These are phyloP conservation scores for Alternaria sp. DNA, from an alignment of 2,329 filamentous ascomycete species.

Conservation along the genomic window DNA sequence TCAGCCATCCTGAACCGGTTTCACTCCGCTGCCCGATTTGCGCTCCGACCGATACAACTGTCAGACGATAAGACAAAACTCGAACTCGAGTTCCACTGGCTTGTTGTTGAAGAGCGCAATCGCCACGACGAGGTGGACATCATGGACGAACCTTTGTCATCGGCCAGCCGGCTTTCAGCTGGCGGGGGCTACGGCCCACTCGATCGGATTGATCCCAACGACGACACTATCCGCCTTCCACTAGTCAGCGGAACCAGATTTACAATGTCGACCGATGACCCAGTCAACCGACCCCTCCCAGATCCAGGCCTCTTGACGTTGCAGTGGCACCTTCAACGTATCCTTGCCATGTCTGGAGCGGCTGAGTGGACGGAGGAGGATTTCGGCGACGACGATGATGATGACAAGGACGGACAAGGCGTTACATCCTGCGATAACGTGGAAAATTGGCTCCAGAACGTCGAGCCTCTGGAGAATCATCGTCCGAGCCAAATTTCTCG, in stretches of 20 bases:
- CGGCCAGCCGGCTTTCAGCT: background rate
- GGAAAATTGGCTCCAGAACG: constrained; percentile 17
- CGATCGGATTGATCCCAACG: background rate
- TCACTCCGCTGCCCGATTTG: constrained; percentile 24
- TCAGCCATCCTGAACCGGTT: constrained; percentile 26
- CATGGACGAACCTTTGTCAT: constrained; percentile 10
- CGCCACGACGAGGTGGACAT: constrained; percentile 9
- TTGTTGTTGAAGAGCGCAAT: constrained; percentile 20
- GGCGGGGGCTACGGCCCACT: constrained; percentile 5
- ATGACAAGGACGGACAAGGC: constrained; percentile 5
- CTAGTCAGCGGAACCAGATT: constrained; percentile 25
- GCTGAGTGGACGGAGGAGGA: constrained; percentile 29
- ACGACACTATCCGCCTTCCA: background rate
- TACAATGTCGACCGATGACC: constrained; percentile 28
- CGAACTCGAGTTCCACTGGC: constrained; percentile 32
- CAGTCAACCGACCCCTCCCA: constrained; percentile 24
- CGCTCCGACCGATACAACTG: constrained; percentile 29
- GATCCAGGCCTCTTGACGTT: constrained; percentile 29
- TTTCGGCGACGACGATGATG: constrained; percentile 17
- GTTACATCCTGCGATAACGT: constrained; percentile 8
- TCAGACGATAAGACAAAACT: constrained; percentile 30
- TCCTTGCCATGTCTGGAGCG: constrained; percentile 31
- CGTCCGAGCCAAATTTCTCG: constrained; percentile 13
- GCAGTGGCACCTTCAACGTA: constrained; percentile 32
- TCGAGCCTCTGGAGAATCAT: constrained; percentile 10